Conservation (phyloP, 2,329 filamentous ascomycete genomes). For the Ophiocordyceps camponoti-rufipedis region DNA sequence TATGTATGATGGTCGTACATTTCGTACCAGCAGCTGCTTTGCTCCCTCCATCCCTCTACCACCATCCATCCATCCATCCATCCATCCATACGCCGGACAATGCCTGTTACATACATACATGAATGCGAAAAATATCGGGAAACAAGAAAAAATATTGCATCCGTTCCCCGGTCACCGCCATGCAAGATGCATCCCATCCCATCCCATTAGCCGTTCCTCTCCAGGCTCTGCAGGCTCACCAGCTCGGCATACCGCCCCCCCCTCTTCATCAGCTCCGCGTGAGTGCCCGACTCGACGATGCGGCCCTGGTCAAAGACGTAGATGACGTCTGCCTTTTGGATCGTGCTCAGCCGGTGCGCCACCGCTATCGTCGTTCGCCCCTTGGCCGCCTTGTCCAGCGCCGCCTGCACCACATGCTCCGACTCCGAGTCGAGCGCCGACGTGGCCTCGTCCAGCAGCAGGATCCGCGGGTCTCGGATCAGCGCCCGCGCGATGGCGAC, state of each 20-base stretch:
- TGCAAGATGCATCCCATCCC: too few relatives aligned
- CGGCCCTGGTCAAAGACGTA: conserved; percentile 54
- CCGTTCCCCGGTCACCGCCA: neutral
- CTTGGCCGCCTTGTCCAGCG: conserved; percentile 44
- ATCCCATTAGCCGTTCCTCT: conserved; percentile 21
- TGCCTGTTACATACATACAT: too few relatives aligned
- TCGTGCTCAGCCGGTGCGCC: conserved; percentile 58
- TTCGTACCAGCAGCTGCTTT: too few relatives aligned
- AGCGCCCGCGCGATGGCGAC: conserved; percentile 52
- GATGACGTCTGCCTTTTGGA: conserved; percentile 65
- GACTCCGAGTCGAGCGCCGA: conserved; percentile 47
- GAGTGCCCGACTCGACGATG: conserved; percentile 35
- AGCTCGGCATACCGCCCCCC: conserved; percentile 39
- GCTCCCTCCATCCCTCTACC: too few relatives aligned
- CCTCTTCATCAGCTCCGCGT: conserved; percentile 30
- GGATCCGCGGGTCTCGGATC: conserved; percentile 41
- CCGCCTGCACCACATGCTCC: conserved; percentile 43
- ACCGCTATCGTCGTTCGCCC: conserved; percentile 55
- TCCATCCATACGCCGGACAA: too few relatives aligned
- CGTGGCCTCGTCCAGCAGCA: conserved; percentile 59
- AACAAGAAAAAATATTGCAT: neutral
- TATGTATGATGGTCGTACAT: too few relatives aligned
- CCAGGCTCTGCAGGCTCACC: conserved; percentile 54
- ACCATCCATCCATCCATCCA: neutral
- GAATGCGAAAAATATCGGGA: neutral